Conservation (phyloP, 2,329 filamentous ascomycete genomes). For the Claviceps fusiformis region DNA sequence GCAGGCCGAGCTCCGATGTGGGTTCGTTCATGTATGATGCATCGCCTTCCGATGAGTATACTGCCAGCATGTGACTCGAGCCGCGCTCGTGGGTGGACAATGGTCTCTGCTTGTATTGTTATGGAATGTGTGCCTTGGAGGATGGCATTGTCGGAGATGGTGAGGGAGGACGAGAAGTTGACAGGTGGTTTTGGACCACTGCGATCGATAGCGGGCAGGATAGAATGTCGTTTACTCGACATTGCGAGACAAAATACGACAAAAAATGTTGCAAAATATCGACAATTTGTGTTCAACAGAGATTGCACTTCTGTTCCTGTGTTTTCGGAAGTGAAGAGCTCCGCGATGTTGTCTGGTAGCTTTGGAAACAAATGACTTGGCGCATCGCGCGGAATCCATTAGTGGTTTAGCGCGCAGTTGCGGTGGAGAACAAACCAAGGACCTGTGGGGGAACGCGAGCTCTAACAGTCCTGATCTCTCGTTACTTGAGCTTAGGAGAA, state of each 20-base stretch:
- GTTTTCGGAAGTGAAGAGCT: background rate
- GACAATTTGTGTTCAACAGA: background rate
- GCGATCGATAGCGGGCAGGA: conserved; percentile 37
- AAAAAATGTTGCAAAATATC: background rate
- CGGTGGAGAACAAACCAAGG: background rate
- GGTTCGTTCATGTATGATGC: conserved; percentile 63
- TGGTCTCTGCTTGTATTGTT: conserved; percentile 59
- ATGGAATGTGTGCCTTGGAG: conserved; percentile 64
- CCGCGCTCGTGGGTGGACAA: conserved; percentile 76
- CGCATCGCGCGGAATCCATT: background rate
- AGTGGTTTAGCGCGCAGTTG: background rate
- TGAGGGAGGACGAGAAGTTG: conserved; percentile 44
- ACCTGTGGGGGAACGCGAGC: background rate
- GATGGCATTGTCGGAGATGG: conserved; percentile 48
- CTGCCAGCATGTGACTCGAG: conserved; percentile 68
- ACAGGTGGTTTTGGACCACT: conserved; percentile 47
- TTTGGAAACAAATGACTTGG: background rate
- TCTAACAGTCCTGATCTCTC: background rate
- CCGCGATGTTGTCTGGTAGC: background rate
- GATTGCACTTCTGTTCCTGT: background rate
- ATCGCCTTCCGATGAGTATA: conserved; percentile 67
- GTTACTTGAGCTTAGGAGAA: background rate
- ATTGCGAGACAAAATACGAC: conserved; percentile 10
- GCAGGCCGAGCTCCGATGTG: conserved; percentile 34
- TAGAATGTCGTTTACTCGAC: conserved; percentile 41